These are phyloP conservation scores for Rutstroemia sp. DNA, from an alignment of 2,329 filamentous ascomycete species.

Conservation along the genomic window DNA sequence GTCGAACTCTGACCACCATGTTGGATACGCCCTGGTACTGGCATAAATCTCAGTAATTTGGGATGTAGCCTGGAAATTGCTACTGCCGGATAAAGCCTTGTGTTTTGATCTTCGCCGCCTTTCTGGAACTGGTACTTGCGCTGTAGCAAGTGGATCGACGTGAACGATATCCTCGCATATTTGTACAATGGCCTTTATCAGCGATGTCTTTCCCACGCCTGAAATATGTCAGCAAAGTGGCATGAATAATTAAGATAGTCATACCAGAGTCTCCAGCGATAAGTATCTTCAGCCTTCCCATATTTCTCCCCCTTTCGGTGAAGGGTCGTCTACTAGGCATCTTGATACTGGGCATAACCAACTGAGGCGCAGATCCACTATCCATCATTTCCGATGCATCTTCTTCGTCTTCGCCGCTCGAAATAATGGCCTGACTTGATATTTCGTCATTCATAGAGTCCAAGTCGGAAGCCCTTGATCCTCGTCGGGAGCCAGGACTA, in stretches of 20 bases:
- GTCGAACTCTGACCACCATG: constrained; percentile 82
- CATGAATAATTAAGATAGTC: constrained; percentile 10
- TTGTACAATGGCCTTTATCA: constrained; percentile 84
- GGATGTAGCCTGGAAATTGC: constrained; percentile 28
- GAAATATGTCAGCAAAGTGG: constrained; percentile 13
- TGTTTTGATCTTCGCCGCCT: constrained; percentile 21
- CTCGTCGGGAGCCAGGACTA: constrained; percentile 43
- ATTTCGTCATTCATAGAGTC: constrained; percentile 41
- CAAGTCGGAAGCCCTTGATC: constrained; percentile 44
- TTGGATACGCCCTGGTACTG: constrained; percentile 76
- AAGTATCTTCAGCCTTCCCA: constrained; percentile 85
- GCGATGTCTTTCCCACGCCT: constrained; percentile 83
- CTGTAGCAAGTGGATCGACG: constrained; percentile 52
- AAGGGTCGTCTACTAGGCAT: constrained; percentile 88
- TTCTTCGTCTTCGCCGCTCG: constrained; percentile 30
- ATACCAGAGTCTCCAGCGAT: constrained; percentile 72
- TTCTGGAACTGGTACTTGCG: constrained; percentile 25
- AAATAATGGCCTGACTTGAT: constrained; percentile 30
- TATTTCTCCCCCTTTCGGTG: constrained; percentile 72
- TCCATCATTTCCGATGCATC: constrained; percentile 40
- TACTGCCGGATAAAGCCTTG: constrained; percentile 20
- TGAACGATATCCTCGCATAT: constrained; percentile 89
- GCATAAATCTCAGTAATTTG: constrained; percentile 63
- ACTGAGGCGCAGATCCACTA: constrained; percentile 57
- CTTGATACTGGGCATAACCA: constrained; percentile 95